Conservation (phyloP, 257 asterid species). For the Echites panduratus region DNA sequence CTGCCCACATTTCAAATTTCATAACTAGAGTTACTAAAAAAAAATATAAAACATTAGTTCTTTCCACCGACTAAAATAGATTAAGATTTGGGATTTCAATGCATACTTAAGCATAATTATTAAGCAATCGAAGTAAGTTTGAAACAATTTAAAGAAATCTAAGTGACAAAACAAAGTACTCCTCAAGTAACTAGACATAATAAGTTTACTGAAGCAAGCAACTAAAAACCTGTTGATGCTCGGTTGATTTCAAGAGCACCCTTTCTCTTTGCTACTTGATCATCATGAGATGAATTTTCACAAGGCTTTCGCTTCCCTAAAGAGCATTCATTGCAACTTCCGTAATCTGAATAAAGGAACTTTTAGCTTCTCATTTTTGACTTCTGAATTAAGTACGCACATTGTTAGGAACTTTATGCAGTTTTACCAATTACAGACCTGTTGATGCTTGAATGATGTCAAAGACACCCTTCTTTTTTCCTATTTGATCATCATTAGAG, state of each 20-base stretch:
- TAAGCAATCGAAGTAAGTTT: neutral
- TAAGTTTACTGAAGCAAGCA: neutral
- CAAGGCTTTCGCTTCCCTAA: slow-evolving; percentile 33
- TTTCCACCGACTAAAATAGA: neutral
- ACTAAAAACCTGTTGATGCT: slow-evolving; percentile 27
- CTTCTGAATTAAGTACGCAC: neutral
- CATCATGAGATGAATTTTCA: slow-evolving; percentile 21
- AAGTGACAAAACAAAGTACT: neutral
- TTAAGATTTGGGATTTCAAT: neutral
- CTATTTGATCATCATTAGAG: slow-evolving; percentile 17
- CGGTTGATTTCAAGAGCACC: slow-evolving; percentile 5
- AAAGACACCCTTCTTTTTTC: slow-evolving; percentile 13
- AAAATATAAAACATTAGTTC: neutral
- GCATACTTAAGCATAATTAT: neutral
- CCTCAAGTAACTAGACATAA: neutral
- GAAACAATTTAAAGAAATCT: neutral
- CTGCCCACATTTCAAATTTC: slow-evolving; percentile 26
- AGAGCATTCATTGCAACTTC: slow-evolving; percentile 9
- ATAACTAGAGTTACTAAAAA: neutral
- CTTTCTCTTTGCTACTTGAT: slow-evolving; percentile 18
- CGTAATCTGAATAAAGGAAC: neutral
- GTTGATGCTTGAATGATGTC: slow-evolving; percentile 12
- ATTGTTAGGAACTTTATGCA: neutral
- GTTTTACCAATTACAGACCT: slow-evolving; percentile 24
- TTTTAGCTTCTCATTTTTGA: neutral